Evolutionary conservation across 23 red algal species (phyloP).

Genomic region (Gracilaria domingensis): DNA sequence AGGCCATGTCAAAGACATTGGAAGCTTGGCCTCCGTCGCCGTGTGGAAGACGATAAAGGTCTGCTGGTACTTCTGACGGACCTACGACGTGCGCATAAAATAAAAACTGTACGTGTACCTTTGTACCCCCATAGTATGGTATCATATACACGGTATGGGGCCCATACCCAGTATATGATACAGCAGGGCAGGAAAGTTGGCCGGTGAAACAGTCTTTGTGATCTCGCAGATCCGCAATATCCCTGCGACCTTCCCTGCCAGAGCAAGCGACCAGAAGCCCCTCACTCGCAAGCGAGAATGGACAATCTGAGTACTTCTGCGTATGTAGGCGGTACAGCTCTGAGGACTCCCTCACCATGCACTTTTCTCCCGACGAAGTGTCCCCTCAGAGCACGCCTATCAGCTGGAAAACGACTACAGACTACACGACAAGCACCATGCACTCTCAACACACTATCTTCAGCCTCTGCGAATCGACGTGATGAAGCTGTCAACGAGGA

Average conservation of each 20-base stretch:
- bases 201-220: neutral
- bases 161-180: too few relatives aligned
- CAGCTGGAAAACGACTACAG: too few relatives aligned
- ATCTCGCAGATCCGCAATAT: slow-evolving; percentile 2
- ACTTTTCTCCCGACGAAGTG: neutral
- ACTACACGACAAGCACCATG: neutral
- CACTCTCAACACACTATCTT: neutral
- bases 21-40: slow-evolving; percentile 1
- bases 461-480: neutral
- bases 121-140: too few relatives aligned
- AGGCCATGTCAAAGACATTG: slow-evolving; percentile 5
- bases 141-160: too few relatives aligned
- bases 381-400: neutral
- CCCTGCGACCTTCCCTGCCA: neutral
- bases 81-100: too few relatives aligned
- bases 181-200: slow-evolving; percentile 1
- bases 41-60: neutral
- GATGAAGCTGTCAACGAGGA: slow-evolving; percentile 3
- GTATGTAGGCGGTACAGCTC: neutral
- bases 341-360: neutral
- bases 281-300: neutral
- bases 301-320: neutral
- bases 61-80: too few relatives aligned
- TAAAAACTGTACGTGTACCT: too few relatives aligned
- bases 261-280: too few relatives aligned